These are phyloP conservation scores for Cucurbitaria berberidis DNA, from an alignment of 2,329 filamentous ascomycete species.

Conservation along the genomic window DNA sequence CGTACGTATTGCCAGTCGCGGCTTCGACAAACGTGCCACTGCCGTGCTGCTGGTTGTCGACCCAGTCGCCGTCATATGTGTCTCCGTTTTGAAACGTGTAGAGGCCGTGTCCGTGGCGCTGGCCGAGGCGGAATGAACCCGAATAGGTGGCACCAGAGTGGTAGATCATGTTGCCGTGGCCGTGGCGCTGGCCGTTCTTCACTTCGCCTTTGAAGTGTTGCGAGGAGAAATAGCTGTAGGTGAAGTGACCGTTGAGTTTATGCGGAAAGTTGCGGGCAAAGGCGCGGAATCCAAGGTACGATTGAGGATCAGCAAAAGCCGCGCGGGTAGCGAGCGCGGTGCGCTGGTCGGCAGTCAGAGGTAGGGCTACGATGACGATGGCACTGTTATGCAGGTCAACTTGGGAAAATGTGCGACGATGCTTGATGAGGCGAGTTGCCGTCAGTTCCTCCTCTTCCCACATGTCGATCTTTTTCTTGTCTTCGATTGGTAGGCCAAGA, in stretches of 20 bases:
- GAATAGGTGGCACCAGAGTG: conserved; percentile 62
- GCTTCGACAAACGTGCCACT: conserved; percentile 63
- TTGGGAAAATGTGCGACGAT: conserved; percentile 42
- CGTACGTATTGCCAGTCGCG: conserved; percentile 65
- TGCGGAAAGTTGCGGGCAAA: conserved; percentile 53
- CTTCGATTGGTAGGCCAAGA: conserved; percentile 37
- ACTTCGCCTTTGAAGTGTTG: conserved; percentile 63
- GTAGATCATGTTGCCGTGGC: conserved; percentile 61
- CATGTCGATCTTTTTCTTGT: conserved; percentile 54
- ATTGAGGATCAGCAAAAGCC: conserved; percentile 41
- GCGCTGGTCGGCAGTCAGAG: conserved; percentile 36
- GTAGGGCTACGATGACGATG: conserved; percentile 42
- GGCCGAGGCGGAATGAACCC: conserved; percentile 60
- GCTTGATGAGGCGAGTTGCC: conserved; percentile 35
- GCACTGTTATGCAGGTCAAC: conserved; percentile 40
- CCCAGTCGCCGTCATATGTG: conserved; percentile 63
- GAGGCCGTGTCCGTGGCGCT: conserved; percentile 62
- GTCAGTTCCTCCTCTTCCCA: conserved; percentile 56
- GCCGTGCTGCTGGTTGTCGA: conserved; percentile 68
- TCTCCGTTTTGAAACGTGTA: conserved; percentile 70
- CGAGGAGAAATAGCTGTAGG: conserved; percentile 60
- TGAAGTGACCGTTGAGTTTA: conserved; percentile 53
- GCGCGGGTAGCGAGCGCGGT: conserved; percentile 40
- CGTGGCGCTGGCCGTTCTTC: conserved; percentile 58
- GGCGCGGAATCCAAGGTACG: conserved; percentile 54